Evolutionary conservation across 805 yeast species (phyloP), one percentile per base, ranked within the genome.

Genomic region (Starmerella geochares): DNA sequence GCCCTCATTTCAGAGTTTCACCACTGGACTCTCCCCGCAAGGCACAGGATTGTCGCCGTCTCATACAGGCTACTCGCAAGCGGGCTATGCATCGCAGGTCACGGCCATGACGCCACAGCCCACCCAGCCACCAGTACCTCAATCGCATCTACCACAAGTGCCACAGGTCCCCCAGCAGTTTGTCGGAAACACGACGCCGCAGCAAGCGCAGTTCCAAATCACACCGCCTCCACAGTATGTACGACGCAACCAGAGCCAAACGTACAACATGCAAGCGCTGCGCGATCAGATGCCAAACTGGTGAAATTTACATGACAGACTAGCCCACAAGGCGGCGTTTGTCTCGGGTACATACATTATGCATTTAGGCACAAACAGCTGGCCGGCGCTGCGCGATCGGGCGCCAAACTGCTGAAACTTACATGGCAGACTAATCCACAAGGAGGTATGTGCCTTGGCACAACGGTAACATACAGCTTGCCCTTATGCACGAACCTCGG

Each of bases 191-290:
- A 13, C 21, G 27, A 14, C 19, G 20, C 20, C 46, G 5, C 37
- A 17, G 28, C 46, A 42, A 21, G 24, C 17, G 13, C 46, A 35
- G n/a, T 50, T 32, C 45, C 50, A 46, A 41, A 50, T 50, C 19
- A 16, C 43, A 25, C 47, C 47, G 19, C 53, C 53, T 13, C 48
- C 50, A 16, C 53, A 50, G 48, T 50, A 24, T 35, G 50, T 43
- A 31, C 50, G 47, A 3, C 48, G 39, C 3, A 24, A 27, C 36
- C 14, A 14, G 21, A 21, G 37, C 28, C 47, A 55, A 47, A 37
- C 58, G 7, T 55, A 45, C 45, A 49, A 51, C 36, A 55, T 55
- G 57, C 51, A 53, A 35, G 47, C 33, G 11, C 49, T 55, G 8
- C 50, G 57, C 6, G 49, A 54, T 35, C 57, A 53, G 29, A 17